Base-by-base conservation (phyloP, 192 early-diverging fungal genomes). In the Coemansia sp. region DNA sequence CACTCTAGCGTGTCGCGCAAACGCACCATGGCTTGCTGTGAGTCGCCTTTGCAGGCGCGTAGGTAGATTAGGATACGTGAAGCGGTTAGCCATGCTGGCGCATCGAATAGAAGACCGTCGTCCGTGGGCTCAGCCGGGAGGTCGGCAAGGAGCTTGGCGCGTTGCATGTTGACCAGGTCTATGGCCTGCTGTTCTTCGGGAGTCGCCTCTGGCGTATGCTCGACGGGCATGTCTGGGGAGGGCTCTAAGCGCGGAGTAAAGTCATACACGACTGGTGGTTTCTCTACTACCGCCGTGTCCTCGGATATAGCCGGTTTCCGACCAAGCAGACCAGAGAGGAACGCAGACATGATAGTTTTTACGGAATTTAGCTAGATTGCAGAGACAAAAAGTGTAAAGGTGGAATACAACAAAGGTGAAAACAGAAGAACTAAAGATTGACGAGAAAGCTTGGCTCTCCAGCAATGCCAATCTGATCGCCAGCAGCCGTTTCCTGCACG, bases 1-100 rank as follows among this genome's bases (percentile, higher is more conserved):
- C 95, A 97, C 60, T 78, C 73, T 6, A 97, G 72, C 4, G 92
- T 91, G 19, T 73, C 86, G 66, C 88, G 84, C n/a, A 97, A 70
- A 30, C 89, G 83, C 26, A 66, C 74, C 17, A 84, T 76, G 32
- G 92, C 84, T 17, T 84, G 77, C 14, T 67, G 62, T 1, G 78
- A 38, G 65, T 92, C 80, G 87, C 89, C 90, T 63, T 92, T 92
- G 61, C 80, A 85, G 9, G 89, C 87, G 2, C 88, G 80, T 74
- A 93, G 68, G 67, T 92, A 93, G 3, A 91, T 74, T 19, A 90
- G 78, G 17, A 91, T 76, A 57, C 88, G 89, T 55, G 73, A 35
- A 6, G 65, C 37, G 21, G 57, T 50, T 0, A 80, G 70, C 70
- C 73, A 80, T 28, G 28, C 44, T 13, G 38, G 7, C 1, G 78